Base-by-base conservation (phyloP, 2,329 filamentous ascomycete genomes). In the Lasiodiplodia gonubiensis region DNA sequence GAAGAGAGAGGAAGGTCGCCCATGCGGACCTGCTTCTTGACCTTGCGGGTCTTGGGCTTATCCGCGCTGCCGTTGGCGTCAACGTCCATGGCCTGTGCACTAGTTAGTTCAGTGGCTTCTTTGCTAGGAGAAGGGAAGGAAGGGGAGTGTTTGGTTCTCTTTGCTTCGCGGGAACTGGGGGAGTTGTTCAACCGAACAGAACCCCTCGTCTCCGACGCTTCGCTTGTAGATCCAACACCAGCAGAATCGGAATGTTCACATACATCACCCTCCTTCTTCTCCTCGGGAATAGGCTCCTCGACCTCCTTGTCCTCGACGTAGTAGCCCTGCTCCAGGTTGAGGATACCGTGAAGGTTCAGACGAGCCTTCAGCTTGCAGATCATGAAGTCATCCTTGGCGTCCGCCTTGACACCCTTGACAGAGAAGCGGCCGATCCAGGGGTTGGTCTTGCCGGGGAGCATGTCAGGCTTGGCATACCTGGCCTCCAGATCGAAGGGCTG, bases 21-120 rank as follows among this genome's bases (percentile, higher is more conserved):
- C 86, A 97, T 98, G 81, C 94, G 92, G 72, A 97, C 92, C 84
- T 98, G 94, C 88, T 98, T 99, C 91, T 97, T 98, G 74, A 99
- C 92, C 85, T 97, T 98, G 79, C 94, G 91, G 65, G 89, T 97
- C 90, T 92, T 92, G 72, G 88, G 88, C 76, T 93, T 79, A 21
- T 78, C 76, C 16, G 59, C 46, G n/a, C 46, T 63, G 48, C 70
- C 75, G 61, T 78, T 77, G 64, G 76, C 75, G 68, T 79, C 77
- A 37, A 79, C 77, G 64, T 79, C 77, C 77, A 79, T 79, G 52
- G 73, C 75, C 77, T 79, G 77, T 68, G 63, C 27, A 37, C 30
- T 10, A 11, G 61, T 64, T 46, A 64, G 49, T 54, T 39, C 25
- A 46, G 35, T 7, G 18, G 64, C 5, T 30, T 46, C 61, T 54